phyloP scores from a whole-genome alignment of 768 basidiomycete genomes.

The Serpula lacrymans region DNA sequence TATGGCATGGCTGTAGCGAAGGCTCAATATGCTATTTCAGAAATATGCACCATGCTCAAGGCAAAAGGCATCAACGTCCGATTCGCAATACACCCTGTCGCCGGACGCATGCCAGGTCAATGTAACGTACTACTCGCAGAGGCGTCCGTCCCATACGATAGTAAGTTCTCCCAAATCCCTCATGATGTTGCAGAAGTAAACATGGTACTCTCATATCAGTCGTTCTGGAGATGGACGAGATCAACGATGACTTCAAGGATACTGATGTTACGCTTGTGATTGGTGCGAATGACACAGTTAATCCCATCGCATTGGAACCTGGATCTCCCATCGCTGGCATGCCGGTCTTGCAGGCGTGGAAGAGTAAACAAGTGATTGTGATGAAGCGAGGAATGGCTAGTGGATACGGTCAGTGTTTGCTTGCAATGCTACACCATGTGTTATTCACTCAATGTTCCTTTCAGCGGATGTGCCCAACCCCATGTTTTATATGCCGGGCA shows the following conservation, averaged over 20 bases:
- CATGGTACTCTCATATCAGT: conserved; percentile 40
- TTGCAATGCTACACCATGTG: neutral
- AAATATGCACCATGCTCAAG: conserved; percentile 70
- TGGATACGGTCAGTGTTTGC: conserved; percentile 70
- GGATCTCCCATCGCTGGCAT: conserved; percentile 89
- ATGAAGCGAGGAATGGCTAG: conserved; percentile 92
- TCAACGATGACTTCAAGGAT: conserved; percentile 86
- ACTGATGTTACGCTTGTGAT: conserved; percentile 91
- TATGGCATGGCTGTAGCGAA: conserved; percentile 94
- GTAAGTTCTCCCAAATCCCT: conserved; percentile 37
- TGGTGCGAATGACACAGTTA: conserved; percentile 90
- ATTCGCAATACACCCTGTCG: conserved; percentile 88
- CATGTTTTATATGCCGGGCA: conserved; percentile 89
- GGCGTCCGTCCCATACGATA: conserved; percentile 87
- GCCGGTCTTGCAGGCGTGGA: conserved; percentile 92
- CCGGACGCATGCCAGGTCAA: conserved; percentile 91
- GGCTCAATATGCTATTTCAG: conserved; percentile 76
- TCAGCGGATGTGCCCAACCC: conserved; percentile 89
- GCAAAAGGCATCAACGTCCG: conserved; percentile 76
- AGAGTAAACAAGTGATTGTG: conserved; percentile 88
- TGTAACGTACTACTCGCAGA: conserved; percentile 91
- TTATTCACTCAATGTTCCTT: conserved; percentile 4
- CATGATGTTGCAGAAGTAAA: no score
- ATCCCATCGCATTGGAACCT: conserved; percentile 83
- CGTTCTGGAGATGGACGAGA: conserved; percentile 92